A percentile compares a stretch with the other conserved stretches of the same genome.
Evolutionary conservation across 441 rosid genomes (phyloP).

Genomic region (Brassica balearica): DNA sequence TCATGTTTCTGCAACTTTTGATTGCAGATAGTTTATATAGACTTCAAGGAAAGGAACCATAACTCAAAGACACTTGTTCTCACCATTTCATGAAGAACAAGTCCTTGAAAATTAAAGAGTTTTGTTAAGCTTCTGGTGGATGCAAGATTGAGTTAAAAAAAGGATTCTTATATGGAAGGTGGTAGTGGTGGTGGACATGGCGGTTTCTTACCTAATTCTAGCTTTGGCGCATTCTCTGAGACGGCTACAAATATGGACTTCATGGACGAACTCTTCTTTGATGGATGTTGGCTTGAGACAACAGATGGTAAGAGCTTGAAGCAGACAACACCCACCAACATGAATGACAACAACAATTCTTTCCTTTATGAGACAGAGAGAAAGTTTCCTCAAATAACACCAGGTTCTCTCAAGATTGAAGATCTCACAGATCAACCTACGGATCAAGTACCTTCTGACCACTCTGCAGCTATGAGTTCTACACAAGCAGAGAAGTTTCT

Average conservation of each 20-base stretch:
- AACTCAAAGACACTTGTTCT: slow-evolving; percentile 66
- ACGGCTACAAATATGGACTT: slow-evolving; percentile 85
- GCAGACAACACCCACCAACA: slow-evolving; percentile 40
- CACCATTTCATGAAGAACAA: slow-evolving; percentile 55
- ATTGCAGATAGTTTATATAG: slow-evolving; percentile 62
- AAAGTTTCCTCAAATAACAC: slow-evolving; percentile 31
- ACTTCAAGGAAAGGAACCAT: slow-evolving; percentile 60
- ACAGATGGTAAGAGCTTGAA: slow-evolving; percentile 56
- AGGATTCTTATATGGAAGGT: slow-evolving; percentile 56
- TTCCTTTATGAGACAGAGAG: slow-evolving; percentile 36
- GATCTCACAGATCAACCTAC: slow-evolving; percentile 42
- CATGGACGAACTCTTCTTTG: slow-evolving; percentile 86
- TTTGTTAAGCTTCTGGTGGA: slow-evolving; percentile 40
- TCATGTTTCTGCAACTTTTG: slow-evolving; percentile 69
- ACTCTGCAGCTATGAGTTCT: slow-evolving; percentile 40
- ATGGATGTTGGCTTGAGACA: slow-evolving; percentile 88
- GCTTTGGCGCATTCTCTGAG: slow-evolving; percentile 50
- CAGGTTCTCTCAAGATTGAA: slow-evolving; percentile 42
- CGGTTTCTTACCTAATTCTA: slow-evolving; percentile 49
- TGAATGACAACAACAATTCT: slow-evolving; percentile 37
- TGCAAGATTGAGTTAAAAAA: slow-evolving; percentile 37
- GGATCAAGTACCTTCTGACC: slow-evolving; percentile 44
- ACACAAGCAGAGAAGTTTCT: slow-evolving; percentile 47
- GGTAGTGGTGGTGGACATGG: slow-evolving; percentile 40
- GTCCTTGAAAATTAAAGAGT: slow-evolving; percentile 36